Evolutionary conservation across 306 rosid species (phyloP), one percentile per base, ranked within the genome.

Genomic region (Malus sieversii): DNA sequence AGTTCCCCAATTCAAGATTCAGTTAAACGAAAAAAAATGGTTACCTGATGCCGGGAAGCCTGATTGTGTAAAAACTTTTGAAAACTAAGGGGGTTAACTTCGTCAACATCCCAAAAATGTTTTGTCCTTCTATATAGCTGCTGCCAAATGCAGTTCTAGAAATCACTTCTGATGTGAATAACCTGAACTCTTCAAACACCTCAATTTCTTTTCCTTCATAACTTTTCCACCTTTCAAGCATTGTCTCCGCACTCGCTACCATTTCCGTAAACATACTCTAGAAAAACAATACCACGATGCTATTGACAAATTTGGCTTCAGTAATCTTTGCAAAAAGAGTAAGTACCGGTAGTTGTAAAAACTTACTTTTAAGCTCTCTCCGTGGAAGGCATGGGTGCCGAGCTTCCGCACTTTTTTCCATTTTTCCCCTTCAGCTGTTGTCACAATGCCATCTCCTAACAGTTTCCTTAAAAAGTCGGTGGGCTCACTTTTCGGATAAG

Each of bases 151-250:
- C 82, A 9, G 82, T 78, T 38, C 63, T 48, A 2, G 82, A 68
- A 35, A 77, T 82, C 72, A 82, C 76, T 38, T 82, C 82, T 3
- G 85, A 46, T 59, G 85, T 82, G 70, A 82, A 35, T 8, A 73
- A 8, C 58, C 76, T 77, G 53, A 82, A 77, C 33, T 82, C 85
- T 73, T 67, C 72, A 71, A 8, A 60, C 23, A 77, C 69, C 1
- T 82, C 85, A 18, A 77, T 30, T 77, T 82, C 79, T 77, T 72
- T 73, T 13, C 82, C 82, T 48, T 48, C 79, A 20, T 67, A 46
- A 8, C 2, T 4, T 61, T 72, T 73, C 79, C 82, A 82, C 42
- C 85, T 59, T 61, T 57, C 66, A 1, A 82, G 67, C 75, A 82
- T 77, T 10, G 16, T 46, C 45, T 82, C 73, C 4, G 52, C 76